phyloP scores from a whole-genome alignment of 768 basidiomycete species.

The Asterophora lycoperdoides region DNA sequence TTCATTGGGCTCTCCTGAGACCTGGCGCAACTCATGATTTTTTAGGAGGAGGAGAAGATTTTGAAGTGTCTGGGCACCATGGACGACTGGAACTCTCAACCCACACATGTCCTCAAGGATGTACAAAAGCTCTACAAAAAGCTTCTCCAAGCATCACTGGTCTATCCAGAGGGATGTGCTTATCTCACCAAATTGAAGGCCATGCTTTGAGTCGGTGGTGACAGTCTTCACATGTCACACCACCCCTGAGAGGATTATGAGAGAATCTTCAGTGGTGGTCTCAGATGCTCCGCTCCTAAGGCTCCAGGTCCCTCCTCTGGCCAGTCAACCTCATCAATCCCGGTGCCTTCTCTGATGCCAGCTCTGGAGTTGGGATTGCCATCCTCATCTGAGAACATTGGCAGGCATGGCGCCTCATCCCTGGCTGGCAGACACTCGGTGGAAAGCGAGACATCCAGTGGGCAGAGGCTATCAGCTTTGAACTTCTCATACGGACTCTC shows the following conservation, averaged over 20 bases:
- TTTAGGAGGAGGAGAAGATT: too few species aligned
- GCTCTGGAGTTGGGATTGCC: conserved; percentile 29
- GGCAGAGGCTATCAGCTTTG: conserved; percentile 41
- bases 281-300: conserved; percentile 10
- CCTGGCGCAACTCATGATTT: too few species aligned
- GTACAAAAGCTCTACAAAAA: conserved; percentile 9
- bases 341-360: conserved; percentile 41
- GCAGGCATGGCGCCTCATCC: conserved; percentile 32
- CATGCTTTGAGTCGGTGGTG: conserved; percentile 25
- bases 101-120: not conserved
- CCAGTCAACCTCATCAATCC: too few species aligned
- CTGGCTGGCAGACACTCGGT: conserved; percentile 27
- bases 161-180: not conserved
- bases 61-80: too few species aligned
- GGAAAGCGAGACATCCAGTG: conserved; percentile 39
- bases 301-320: too few species aligned
- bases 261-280: conserved; percentile 42
- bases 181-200: conserved; percentile 32
- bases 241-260: too few species aligned
- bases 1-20: conserved; percentile 9
- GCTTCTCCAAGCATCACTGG: conserved; percentile 3
- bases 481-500: conserved; percentile 28
- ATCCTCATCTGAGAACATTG: conserved; percentile 28
- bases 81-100: too few species aligned
- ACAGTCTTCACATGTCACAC: conserved; percentile 29